A percentile compares a stretch with the other conserved stretches of the same genome.
These are phyloP conservation scores for Pterocarpus santalinus DNA, from an alignment of 306 rosid genomes.

Conservation along the genomic window DNA sequence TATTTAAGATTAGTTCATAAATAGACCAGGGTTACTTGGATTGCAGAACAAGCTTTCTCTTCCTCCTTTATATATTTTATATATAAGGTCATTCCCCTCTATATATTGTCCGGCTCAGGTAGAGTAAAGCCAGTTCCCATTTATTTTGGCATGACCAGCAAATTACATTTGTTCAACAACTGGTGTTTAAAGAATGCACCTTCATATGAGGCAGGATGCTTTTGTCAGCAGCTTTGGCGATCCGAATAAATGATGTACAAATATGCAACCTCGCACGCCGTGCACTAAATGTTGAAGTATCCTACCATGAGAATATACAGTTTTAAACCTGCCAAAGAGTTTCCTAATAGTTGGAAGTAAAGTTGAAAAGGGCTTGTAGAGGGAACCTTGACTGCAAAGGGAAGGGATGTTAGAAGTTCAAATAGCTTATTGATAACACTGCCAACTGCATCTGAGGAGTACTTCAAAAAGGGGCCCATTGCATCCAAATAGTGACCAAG, in stretches of 20 bases:
- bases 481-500: slow-evolving; percentile 92
- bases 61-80: slow-evolving; percentile 16
- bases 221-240: slow-evolving; percentile 92
- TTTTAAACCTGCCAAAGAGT: slow-evolving; percentile 40
- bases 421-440: slow-evolving; percentile 89
- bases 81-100: neutral
- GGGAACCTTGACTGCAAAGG: slow-evolving; percentile 72
- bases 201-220: slow-evolving; percentile 98
- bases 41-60: slow-evolving; percentile 7
- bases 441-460: slow-evolving; percentile 89
- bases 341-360: slow-evolving; percentile 35
- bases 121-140: neutral
- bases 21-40: slow-evolving; percentile 30
- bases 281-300: slow-evolving; percentile 73
- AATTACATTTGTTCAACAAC: slow-evolving; percentile 1
- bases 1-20: slow-evolving; percentile 15
- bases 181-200: slow-evolving; percentile 57
- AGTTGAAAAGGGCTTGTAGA: slow-evolving; percentile 39
- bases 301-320: slow-evolving; percentile 64
- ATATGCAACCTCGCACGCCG: slow-evolving; percentile 94
- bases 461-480: slow-evolving; percentile 89
- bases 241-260: slow-evolving; percentile 94
- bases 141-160: slow-evolving; percentile 34
- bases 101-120: slow-evolving; percentile 11
- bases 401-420: slow-evolving; percentile 91